phyloP scores from a whole-genome alignment of 257 asterid genomes.

The Nicotiana sylvestris region DNA sequence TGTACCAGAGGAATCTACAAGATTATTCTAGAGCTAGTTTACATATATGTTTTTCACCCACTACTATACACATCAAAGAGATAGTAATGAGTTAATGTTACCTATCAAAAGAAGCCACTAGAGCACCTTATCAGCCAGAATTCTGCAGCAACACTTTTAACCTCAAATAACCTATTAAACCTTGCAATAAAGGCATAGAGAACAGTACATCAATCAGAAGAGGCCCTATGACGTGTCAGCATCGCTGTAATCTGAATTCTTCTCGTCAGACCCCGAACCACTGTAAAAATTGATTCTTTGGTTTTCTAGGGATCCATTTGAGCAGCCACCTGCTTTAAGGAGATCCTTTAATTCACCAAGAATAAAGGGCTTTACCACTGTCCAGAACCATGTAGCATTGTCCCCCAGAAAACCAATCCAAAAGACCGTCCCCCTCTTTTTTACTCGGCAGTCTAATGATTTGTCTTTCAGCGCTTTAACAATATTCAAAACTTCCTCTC shows the following conservation, averaged over 20 bases:
- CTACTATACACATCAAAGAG: not conserved
- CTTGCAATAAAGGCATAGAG: not conserved
- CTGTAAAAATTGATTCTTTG: conserved; percentile 19
- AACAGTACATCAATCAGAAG: not conserved
- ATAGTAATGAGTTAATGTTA: not conserved
- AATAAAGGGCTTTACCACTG: conserved; percentile 56
- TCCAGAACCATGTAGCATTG: conserved; percentile 61
- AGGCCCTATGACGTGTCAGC: conserved; percentile 17
- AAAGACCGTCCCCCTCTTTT: conserved; percentile 49
- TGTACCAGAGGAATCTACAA: conserved; percentile 1
- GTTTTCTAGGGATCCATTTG: conserved; percentile 24
- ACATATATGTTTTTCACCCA: not conserved
- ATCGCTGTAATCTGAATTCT: conserved; percentile 24
- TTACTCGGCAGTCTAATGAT: conserved; percentile 54
- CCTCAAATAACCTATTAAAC: not conserved
- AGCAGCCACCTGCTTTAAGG: conserved; percentile 32
- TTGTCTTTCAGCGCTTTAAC: conserved; percentile 43
- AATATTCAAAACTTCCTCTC: conserved; percentile 54
- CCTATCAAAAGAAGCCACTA: not conserved
- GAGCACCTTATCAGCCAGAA: not conserved
- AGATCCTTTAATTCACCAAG: conserved; percentile 54
- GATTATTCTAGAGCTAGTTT: not conserved
- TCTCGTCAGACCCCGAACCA: conserved; percentile 35
- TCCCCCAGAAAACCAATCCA: conserved; percentile 87
- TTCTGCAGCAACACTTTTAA: not conserved